Evolutionary conservation across 1,139 yeast species (phyloP), one percentile per base, ranked within the genome.

Genomic region (Candida sojae): DNA sequence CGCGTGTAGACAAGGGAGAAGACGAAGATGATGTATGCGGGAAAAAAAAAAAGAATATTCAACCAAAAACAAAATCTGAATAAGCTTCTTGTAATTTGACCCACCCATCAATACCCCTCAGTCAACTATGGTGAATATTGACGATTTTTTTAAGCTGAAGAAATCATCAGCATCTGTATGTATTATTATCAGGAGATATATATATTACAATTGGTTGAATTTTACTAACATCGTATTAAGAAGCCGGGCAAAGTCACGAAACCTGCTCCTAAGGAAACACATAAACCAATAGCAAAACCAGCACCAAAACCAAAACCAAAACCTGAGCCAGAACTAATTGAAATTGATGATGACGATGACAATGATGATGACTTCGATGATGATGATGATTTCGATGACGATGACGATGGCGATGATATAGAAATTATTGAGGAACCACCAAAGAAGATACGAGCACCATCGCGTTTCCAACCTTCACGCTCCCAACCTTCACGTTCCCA

Each of bases 321-420:
- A 25, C 26, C 38, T 17, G 26, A 46, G 34, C 51, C 43, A 37
- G 62, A 60, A 38, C 55, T 61, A 11, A 56, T 62, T 47, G 59
- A 59, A 46, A 42, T 63, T 32, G 41, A 38, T 38, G 33, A 29
- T 17, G 41, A 38, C 12, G 41, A 26, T 11, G 28, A 35, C 17
- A 53, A 48, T 13, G 57, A 52, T 21, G 57, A 48, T 33, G 41
- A 51, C 47, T 45, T 36, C 21, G 41, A 8, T 12, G 17, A 36
- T 25, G 41, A 38, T 28, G 28, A 29, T 28, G 41, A 38, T 38
- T 8, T 28, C n/a, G 33, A 38, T 11, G 41, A 38, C 28, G 52
- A 42, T 34, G 62, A 54, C 12, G 30, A 38, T 28, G n/a, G n/a
- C n/a, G 41, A 38, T 28, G 33, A 17, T 13, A 32, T 32, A 5